phyloP scores from a whole-genome alignment of 2,329 filamentous ascomycete species.

The Diaporthe amygdali region DNA sequence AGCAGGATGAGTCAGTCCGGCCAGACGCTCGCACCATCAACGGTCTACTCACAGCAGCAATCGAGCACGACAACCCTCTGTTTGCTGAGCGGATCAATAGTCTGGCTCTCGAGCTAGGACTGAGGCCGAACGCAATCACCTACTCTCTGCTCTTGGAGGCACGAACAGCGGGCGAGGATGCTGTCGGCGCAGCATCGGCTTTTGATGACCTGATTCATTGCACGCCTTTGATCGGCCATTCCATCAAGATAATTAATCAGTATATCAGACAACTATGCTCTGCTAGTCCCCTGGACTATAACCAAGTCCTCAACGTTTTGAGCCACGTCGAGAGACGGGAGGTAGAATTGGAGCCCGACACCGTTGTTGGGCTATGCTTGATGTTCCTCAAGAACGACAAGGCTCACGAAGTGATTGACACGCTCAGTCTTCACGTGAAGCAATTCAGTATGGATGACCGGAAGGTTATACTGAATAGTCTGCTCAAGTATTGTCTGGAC shows the following conservation, averaged over 20 bases:
- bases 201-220: constrained; percentile 65
- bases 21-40: constrained; percentile 80
- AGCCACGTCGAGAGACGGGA: constrained; percentile 74
- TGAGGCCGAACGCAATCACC: constrained; percentile 72
- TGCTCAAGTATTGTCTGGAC: constrained; percentile 73
- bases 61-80: constrained; percentile 71
- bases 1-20: constrained; percentile 48
- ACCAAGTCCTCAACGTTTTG: constrained; percentile 74
- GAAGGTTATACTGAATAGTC: constrained; percentile 65
- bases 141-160: constrained; percentile 78
- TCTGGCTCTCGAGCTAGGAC: constrained; percentile 67
- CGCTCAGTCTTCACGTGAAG: constrained; percentile 77
- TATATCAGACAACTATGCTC: constrained; percentile 74
- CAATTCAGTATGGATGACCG: constrained; percentile 75
- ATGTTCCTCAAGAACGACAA: constrained; percentile 79
- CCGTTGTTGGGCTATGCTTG: constrained; percentile 74
- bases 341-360: constrained; percentile 73
- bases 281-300: constrained; percentile 66
- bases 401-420: constrained; percentile 78
- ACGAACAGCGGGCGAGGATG: constrained; percentile 73
- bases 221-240: constrained; percentile 42
- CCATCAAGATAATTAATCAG: constrained; percentile 69
- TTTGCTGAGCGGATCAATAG: constrained; percentile 76
- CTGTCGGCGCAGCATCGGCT: constrained; percentile 70
- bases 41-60: constrained; percentile 73